These are phyloP conservation scores for Davidsoniella neocaledoniae DNA, from an alignment of 2,329 filamentous ascomycete genomes.

Conservation along the genomic window DNA sequence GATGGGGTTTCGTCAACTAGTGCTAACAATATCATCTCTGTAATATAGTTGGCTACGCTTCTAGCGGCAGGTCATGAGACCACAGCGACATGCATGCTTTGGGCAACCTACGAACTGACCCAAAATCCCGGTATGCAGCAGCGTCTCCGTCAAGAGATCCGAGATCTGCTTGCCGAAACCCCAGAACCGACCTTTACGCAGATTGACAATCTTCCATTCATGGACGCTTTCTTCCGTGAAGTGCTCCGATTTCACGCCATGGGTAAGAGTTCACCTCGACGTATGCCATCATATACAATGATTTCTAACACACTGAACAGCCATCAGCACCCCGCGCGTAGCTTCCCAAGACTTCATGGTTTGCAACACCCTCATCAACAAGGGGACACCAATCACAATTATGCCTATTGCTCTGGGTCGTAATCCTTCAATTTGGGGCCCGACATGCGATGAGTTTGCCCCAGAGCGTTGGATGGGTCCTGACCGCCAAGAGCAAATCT, in stretches of 20 bases:
- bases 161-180: slow-evolving; percentile 13
- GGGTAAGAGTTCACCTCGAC: slow-evolving; percentile 9
- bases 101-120: slow-evolving; percentile 24
- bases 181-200: slow-evolving; percentile 14
- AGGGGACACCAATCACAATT: slow-evolving; percentile 21
- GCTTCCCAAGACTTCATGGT: slow-evolving; percentile 20
- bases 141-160: slow-evolving; percentile 24
- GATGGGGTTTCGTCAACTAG: neutral
- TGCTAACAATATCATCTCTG: slow-evolving; percentile 17
- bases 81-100: slow-evolving; percentile 25
- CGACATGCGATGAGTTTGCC: slow-evolving; percentile 20
- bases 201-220: slow-evolving; percentile 21
- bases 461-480: slow-evolving; percentile 24
- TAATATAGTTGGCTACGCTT: slow-evolving; percentile 27
- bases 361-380: slow-evolving; percentile 20
- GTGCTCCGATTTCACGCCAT: slow-evolving; percentile 25
- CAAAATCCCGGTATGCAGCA: slow-evolving; percentile 22
- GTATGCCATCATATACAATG: neutral
- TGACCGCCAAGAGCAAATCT: slow-evolving; percentile 15
- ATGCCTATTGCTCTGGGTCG: slow-evolving; percentile 22
- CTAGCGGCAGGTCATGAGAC: slow-evolving; percentile 29
- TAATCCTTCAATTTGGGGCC: slow-evolving; percentile 23
- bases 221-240: slow-evolving; percentile 28
- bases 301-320: slow-evolving; percentile 14
- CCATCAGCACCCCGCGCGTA: slow-evolving; percentile 19